These are phyloP conservation scores for Fusarium gaditjirri DNA, from an alignment of 2,329 filamentous ascomycete species.

Conservation along the genomic window DNA sequence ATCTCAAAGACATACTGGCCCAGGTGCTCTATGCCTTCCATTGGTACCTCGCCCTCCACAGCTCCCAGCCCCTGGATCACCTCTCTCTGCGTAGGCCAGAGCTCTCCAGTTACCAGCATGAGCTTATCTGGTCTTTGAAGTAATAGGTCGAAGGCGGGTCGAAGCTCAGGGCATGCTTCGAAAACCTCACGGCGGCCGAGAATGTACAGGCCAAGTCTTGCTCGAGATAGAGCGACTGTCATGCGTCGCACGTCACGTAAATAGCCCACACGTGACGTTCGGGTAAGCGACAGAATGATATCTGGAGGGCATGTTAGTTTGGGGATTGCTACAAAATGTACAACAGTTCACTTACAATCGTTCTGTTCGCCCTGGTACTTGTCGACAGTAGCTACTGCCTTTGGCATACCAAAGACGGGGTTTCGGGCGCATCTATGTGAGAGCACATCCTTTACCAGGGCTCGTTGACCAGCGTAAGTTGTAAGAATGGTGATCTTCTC, in stretches of 20 bases:
- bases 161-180: constrained; percentile 86
- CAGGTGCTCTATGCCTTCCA: constrained; percentile 93
- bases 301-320: constrained; percentile 63
- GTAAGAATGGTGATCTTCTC: constrained; percentile 86
- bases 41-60: constrained; percentile 70
- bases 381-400: constrained; percentile 92
- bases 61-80: constrained; percentile 54
- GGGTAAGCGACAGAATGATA: constrained; percentile 90
- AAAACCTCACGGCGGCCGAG: constrained; percentile 90
- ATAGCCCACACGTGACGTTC: constrained; percentile 90
- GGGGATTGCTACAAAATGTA: not conserved
- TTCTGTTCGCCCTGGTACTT: constrained; percentile 99
- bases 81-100: constrained; percentile 76
- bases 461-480: constrained; percentile 92
- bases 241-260: constrained; percentile 92
- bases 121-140: constrained; percentile 84
- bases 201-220: constrained; percentile 90
- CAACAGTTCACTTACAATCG: constrained; percentile 76
- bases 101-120: constrained; percentile 82
- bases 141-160: constrained; percentile 84
- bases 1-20: constrained; percentile 98
- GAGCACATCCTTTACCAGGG: constrained; percentile 88
- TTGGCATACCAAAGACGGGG: constrained; percentile 86
- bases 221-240: constrained; percentile 93
- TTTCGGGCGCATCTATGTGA: constrained; percentile 84